These are phyloP conservation scores for Corrigiola litoralis DNA, from an alignment of 179 eudicot species.

Conservation along the genomic window DNA sequence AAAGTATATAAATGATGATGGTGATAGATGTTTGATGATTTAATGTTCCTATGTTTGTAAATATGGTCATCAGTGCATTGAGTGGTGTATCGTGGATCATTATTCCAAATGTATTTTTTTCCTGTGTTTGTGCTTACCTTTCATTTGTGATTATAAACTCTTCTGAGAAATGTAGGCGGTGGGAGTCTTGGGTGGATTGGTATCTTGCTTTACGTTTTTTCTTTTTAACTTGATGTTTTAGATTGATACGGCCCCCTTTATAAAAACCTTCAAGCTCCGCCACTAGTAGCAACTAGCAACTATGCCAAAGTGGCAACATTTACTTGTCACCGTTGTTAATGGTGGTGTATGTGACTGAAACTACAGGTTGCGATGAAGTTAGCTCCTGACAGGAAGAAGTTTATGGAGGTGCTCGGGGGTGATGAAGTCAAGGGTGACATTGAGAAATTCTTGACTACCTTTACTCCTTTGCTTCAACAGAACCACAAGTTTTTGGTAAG, in stretches of 20 bases:
- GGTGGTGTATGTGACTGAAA: conserved; percentile 11
- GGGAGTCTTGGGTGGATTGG: neutral
- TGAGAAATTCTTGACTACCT: conserved; percentile 53
- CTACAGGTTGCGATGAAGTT: conserved; percentile 80
- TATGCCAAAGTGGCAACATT: neutral
- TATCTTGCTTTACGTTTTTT: neutral
- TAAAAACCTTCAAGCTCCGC: too few species aligned
- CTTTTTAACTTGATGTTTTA: neutral
- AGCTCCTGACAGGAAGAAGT: conserved; percentile 84
- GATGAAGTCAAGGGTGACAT: conserved; percentile 52
- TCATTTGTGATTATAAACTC: neutral
- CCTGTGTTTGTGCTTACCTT: neutral
- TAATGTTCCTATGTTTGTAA: neutral
- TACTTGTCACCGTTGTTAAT: neutral
- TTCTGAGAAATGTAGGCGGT: neutral
- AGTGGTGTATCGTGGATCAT: too few species aligned
- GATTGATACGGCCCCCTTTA: too few species aligned
- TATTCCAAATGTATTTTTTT: neutral
- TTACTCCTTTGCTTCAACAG: conserved; percentile 59
- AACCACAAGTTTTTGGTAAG: conserved; percentile 87
- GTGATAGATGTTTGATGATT: neutral
- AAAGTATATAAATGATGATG: neutral
- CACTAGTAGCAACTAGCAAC: too few species aligned
- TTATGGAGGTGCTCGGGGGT: conserved; percentile 67
- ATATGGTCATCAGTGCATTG: too few species aligned